These are phyloP conservation scores for Cladophialophora carrionii DNA, from an alignment of 2,329 filamentous ascomycete genomes.

Conservation along the genomic window DNA sequence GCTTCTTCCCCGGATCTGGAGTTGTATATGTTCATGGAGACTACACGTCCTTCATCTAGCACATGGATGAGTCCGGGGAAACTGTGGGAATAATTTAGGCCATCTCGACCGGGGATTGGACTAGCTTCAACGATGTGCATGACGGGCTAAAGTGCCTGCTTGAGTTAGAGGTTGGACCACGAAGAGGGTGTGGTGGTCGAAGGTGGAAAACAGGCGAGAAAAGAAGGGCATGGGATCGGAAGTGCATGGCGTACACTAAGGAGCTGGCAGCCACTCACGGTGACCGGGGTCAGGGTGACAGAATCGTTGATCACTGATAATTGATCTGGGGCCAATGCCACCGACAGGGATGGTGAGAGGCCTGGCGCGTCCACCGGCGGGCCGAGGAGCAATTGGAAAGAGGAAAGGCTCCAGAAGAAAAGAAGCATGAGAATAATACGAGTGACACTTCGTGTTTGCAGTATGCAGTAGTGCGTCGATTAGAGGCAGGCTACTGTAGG, in stretches of 20 bases:
- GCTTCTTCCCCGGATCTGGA: slow-evolving; percentile 3
- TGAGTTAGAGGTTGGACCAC: slow-evolving; percentile 1
- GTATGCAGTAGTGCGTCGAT: slow-evolving; percentile 11
- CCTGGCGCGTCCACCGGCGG: neutral
- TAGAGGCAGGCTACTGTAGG: slow-evolving; percentile 5
- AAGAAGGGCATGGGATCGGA: neutral
- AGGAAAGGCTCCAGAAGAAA: slow-evolving; percentile 20
- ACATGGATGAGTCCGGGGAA: slow-evolving; percentile 26
- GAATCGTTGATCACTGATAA: slow-evolving; percentile 1
- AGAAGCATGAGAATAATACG: slow-evolving; percentile 5
- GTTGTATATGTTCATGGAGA: slow-evolving; percentile 9
- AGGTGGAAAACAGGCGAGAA: neutral
- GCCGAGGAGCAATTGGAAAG: neutral
- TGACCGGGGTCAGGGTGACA: slow-evolving; percentile 5
- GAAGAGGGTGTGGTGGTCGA: slow-evolving; percentile 10
- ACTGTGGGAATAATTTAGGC: slow-evolving; percentile 17
- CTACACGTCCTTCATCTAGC: neutral
- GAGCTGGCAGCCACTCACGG: neutral
- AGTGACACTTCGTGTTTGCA: neutral
- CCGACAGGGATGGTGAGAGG: neutral
- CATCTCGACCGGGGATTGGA: slow-evolving; percentile 11
- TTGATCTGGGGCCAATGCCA: neutral
- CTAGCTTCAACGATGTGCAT: slow-evolving; percentile 18
- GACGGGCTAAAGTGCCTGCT: slow-evolving; percentile 15
- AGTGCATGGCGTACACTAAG: neutral